Percentiles rank a stretch among this genome's conserved stretches.
phyloP scores from a whole-genome alignment of 176 grass and related monocot species.

The Pontederia crassipes region DNA sequence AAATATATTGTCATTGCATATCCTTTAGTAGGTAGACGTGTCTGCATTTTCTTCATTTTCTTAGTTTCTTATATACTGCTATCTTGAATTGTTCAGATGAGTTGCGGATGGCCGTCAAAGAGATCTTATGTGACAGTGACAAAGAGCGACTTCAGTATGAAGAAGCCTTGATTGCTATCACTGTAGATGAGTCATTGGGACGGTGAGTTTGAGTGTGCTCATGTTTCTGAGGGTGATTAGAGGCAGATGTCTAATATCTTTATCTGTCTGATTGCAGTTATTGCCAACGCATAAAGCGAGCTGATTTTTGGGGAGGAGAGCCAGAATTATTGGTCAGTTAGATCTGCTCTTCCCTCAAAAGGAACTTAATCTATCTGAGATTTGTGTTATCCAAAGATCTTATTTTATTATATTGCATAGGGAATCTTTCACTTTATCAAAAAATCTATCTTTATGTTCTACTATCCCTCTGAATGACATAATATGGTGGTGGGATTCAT shows the following conservation, averaged over 20 bases:
- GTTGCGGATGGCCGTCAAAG: constrained; percentile 82
- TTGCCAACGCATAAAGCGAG: constrained; percentile 67
- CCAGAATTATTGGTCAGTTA: constrained; percentile 72
- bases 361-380: too few species aligned
- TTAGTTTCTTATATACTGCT: not conserved
- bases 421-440: too few species aligned
- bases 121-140: constrained; percentile 70
- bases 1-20: too few species aligned
- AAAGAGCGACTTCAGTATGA: constrained; percentile 51
- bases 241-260: not conserved
- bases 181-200: constrained; percentile 78
- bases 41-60: not conserved
- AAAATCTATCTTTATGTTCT: too few species aligned
- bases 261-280: constrained; percentile 44
- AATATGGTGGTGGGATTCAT: too few species aligned
- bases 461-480: too few species aligned
- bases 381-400: too few species aligned
- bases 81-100: constrained; percentile 51
- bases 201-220: constrained; percentile 31
- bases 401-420: too few species aligned
- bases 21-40: not conserved
- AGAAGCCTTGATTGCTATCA: constrained; percentile 81
- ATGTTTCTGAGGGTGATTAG: not conserved
- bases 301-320: constrained; percentile 97
- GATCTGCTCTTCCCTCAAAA: not conserved